These are phyloP conservation scores for Phytophthora multivora DNA, from an alignment of 352 stramenopile genomes.

Conservation along the genomic window DNA sequence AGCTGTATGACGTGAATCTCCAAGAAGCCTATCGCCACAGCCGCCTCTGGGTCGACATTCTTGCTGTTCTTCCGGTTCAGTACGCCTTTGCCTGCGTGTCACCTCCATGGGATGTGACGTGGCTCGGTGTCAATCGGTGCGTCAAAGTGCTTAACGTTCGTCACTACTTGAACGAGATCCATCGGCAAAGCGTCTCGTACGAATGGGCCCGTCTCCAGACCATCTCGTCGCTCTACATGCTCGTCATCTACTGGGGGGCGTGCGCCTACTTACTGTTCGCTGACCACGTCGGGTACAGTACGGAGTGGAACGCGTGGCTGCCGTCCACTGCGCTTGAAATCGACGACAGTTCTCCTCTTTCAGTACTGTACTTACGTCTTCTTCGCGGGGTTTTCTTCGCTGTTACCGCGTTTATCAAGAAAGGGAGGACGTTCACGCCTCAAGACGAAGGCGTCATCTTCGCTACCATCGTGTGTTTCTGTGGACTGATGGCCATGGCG, in stretches of 20 bases:
- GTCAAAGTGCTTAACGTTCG: background rate
- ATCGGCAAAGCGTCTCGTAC: background rate
- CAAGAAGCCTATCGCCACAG: background rate
- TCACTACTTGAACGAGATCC: background rate
- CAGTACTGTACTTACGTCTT: constrained; percentile 31
- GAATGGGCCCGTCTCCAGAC: background rate
- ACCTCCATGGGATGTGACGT: background rate
- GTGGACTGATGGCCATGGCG: constrained; percentile 55
- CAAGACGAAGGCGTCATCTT: constrained; percentile 46
- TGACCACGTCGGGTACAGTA: constrained; percentile 13
- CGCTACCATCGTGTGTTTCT: constrained; percentile 59
- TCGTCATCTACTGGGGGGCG: background rate
- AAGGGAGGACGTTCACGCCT: constrained; percentile 43
- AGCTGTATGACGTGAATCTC: background rate
- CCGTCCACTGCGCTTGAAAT: constrained; percentile 12
- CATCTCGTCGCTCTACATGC: background rate
- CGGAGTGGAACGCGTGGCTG: constrained; percentile 60
- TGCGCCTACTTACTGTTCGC: background rate
- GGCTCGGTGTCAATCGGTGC: background rate
- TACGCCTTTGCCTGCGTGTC: background rate
- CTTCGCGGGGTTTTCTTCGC: constrained; percentile 62
- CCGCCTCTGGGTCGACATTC: background rate
- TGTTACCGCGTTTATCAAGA: constrained; percentile 68
- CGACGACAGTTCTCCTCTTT: background rate
- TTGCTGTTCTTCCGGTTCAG: background rate